Evolutionary conservation across 306 rosid genomes (phyloP), one percentile per base, ranked within the genome.

Genomic region (Casuarina equisetifolia): DNA sequence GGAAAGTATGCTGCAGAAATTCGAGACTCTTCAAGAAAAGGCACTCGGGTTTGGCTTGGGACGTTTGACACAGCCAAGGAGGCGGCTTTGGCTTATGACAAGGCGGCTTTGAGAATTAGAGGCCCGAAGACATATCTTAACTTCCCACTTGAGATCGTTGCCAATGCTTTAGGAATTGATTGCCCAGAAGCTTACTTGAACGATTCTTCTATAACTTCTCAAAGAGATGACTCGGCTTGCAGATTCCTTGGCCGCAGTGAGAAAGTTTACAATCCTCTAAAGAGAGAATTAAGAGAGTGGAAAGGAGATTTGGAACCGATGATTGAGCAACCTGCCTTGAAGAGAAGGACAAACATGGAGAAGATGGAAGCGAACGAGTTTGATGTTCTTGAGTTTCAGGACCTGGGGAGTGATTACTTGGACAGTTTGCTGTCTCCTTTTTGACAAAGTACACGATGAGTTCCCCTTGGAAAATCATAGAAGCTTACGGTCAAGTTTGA

Each of bases 1-100:
- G 98, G 98, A 0, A 94, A 90, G 84, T 94, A 94, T 57, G 98
- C 98, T 0, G 97, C 98, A 0, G 98, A 94, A 39, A 94, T 94
- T 9, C 81, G 98, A 82, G 98, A 94, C 61, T 90, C 98, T 0
- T 81, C 97, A 0, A 87, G 84, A 58, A 92, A 92, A 84, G 92
- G 97, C 2, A 87, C 95, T 4, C 84, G 98, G 39, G 90, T 92
- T 85, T 94, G 98, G 98, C 97, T 94, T 32, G 98, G 98, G 45
- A 92, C 98, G n/a, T 94, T 90, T 72, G 81, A 88, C 19, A 90
- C 96, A 0, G 98, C 92, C 4, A 96, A 94, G 82, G 97, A 86
- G 75, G 98, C 98, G 52, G 98, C 97, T 80, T 49, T 92, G 81
- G 97, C 98, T 69, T 94, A 94, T 88, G 98, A 94, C 79, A 90